Conservation (phyloP, 2,329 filamentous ascomycete species). For the Paraconiothyrium brasiliense region DNA sequence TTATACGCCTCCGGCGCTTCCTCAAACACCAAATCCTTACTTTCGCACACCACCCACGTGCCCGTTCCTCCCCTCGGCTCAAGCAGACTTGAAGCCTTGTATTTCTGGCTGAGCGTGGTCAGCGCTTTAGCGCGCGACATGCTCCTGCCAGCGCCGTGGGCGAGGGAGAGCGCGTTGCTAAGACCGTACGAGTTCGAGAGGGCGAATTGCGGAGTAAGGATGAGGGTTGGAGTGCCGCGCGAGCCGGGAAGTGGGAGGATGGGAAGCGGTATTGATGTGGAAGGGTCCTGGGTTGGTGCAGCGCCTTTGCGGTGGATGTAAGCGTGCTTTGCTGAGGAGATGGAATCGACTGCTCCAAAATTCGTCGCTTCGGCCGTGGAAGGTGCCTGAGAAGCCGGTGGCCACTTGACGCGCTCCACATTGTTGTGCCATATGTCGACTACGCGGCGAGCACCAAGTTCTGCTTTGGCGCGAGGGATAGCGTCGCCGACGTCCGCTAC, state of each 20-base stretch:
- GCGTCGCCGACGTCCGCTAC: conserved; percentile 10
- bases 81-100: conserved; percentile 42
- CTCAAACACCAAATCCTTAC: conserved; percentile 51
- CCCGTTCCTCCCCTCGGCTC: conserved; percentile 32
- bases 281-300: conserved; percentile 40
- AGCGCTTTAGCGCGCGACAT: conserved; percentile 51
- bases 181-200: conserved; percentile 36
- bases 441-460: conserved; percentile 40
- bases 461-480: conserved; percentile 23
- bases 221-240: conserved; percentile 50
- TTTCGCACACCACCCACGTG: conserved; percentile 51
- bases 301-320: conserved; percentile 53
- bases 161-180: conserved; percentile 47
- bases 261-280: conserved; percentile 31
- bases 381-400: conserved; percentile 28
- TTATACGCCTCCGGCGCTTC: conserved; percentile 53
- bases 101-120: conserved; percentile 42
- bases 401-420: conserved; percentile 45
- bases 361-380: conserved; percentile 1
- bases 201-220: conserved; percentile 46
- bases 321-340: not conserved
- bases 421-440: conserved; percentile 53
- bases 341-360: not conserved
- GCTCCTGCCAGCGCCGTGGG: conserved; percentile 50
- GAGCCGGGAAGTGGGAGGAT: conserved; percentile 51